Percentiles rank a stretch among this genome's conserved stretches.
Evolutionary conservation across 2,329 filamentous ascomycete genomes (phyloP).

Genomic region (Trichoderma hamatum): DNA sequence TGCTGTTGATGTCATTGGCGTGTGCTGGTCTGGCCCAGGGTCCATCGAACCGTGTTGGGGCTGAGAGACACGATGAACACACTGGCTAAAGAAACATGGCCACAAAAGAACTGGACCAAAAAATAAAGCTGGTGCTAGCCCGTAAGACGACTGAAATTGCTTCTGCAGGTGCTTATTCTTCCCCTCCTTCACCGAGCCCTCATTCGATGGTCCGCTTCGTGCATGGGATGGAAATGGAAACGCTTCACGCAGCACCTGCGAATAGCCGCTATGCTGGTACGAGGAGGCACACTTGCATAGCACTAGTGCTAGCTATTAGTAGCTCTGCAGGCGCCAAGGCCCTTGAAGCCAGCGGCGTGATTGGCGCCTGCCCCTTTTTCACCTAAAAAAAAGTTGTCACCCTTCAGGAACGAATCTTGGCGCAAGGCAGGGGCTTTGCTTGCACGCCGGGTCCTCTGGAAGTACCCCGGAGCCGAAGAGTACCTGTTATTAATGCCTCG

Average conservation of each 20-base stretch:
- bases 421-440: conserved; percentile 3
- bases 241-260: neutral
- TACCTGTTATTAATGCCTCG: conserved; percentile 10
- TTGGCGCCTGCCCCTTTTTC: conserved; percentile 27
- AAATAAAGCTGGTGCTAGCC: neutral
- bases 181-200: conserved; percentile 10
- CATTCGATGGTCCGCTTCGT: neutral
- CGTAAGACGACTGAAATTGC: neutral
- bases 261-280: neutral
- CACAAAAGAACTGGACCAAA: neutral
- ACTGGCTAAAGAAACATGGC: neutral
- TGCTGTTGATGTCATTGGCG: conserved; percentile 17
- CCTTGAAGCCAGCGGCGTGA: conserved; percentile 16
- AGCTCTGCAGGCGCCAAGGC: conserved; percentile 16
- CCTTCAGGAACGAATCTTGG: conserved; percentile 27
- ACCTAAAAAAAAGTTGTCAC: conserved; percentile 24
- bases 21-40: neutral
- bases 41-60: neutral
- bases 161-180: neutral
- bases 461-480: neutral
- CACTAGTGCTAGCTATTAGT: neutral
- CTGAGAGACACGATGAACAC: neutral
- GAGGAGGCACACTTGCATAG: neutral
- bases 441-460: neutral
- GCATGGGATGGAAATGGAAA: neutral